Evolutionary conservation across 1,139 yeast species (phyloP), one percentile per base, ranked within the genome.

Genomic region (Magnusiomyces ingens): DNA sequence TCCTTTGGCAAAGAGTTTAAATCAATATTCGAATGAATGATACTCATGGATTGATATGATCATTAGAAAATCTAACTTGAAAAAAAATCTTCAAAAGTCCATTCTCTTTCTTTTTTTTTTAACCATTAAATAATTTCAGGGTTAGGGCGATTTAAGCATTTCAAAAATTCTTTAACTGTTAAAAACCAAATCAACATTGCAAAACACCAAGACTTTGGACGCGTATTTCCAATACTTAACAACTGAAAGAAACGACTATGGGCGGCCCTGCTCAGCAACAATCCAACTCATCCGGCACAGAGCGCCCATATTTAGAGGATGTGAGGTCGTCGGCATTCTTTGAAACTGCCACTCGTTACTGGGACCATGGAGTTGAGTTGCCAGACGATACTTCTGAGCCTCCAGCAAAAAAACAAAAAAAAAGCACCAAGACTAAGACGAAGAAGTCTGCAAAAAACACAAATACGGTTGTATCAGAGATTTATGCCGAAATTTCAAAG

Each of bases 1-100:
- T n/a, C n/a, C n/a, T n/a, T n/a, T n/a, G n/a, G n/a, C 6, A n/a
- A 15, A 13, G 17, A 15, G 8, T 15, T 40, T 17, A 15, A 15
- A 15, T 19, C 10, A 17, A 11, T 15, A 10, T 40, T 17, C 12
- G n/a, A n/a, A 15, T 11, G n/a, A 40, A 40, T 19, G 19, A 40
- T 15, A 40, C 13, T 37, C 10, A 22, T 65, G 32, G 32, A 26
- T 26, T 26, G 32, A 67, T 45, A 70, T 67, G 35, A 69, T 68
- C 70, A 3, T 45, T 45, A 26, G 17, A 19, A n/a, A 45, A 15
- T 17, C 15, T 29, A 3, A 2, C 3, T 10, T 22, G 13, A 29
- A 29, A 35, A 3, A 13, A 45, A 5, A 12, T 35, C 32, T n/a
- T 26, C 32, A 26, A 8, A 26, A 26, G 32, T 26, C 32, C 32